A percentile compares a stretch with the other conserved stretches of the same genome.
phyloP scores from a whole-genome alignment of 108 stramenopile species.

The Nitzschia inconspicua region DNA sequence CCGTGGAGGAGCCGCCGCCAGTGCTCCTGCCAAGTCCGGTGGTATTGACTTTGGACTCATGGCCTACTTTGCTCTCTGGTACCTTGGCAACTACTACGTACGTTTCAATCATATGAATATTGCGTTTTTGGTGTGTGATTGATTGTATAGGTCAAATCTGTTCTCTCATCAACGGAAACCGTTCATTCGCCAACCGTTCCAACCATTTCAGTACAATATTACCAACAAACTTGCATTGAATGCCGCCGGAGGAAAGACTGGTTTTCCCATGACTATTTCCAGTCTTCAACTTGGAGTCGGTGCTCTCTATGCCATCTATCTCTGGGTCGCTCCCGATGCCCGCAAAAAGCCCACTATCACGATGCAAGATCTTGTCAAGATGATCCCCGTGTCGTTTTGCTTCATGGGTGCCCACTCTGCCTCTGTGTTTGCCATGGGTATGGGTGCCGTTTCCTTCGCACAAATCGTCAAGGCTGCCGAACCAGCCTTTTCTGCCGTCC shows the following conservation, averaged over 20 bases:
- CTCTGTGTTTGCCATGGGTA: conserved; percentile 88
- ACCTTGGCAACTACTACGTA: conserved; percentile 90
- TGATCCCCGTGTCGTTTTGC: conserved; percentile 91
- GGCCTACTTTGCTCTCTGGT: conserved; percentile 88
- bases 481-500: conserved; percentile 90
- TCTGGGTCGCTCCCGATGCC: conserved; percentile 90
- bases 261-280: conserved; percentile 90
- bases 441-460: conserved; percentile 91
- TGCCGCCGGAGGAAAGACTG: conserved; percentile 84
- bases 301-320: conserved; percentile 80
- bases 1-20: conserved; percentile 53
- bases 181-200: not conserved
- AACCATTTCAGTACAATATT: conserved; percentile 58
- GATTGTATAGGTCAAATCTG: not conserved
- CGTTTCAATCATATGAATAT: conserved; percentile 11
- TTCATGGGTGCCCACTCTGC: conserved; percentile 90
- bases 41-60: conserved; percentile 79
- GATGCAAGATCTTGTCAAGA: conserved; percentile 74
- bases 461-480: conserved; percentile 95
- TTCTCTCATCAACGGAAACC: not conserved
- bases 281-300: conserved; percentile 86
- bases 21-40: conserved; percentile 6
- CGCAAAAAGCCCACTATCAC: conserved; percentile 65
- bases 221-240: conserved; percentile 90
- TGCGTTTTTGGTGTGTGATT: not conserved